Evolutionary conservation across 179 eudicot species (phyloP).

Genomic region (Actinidia arguta): DNA sequence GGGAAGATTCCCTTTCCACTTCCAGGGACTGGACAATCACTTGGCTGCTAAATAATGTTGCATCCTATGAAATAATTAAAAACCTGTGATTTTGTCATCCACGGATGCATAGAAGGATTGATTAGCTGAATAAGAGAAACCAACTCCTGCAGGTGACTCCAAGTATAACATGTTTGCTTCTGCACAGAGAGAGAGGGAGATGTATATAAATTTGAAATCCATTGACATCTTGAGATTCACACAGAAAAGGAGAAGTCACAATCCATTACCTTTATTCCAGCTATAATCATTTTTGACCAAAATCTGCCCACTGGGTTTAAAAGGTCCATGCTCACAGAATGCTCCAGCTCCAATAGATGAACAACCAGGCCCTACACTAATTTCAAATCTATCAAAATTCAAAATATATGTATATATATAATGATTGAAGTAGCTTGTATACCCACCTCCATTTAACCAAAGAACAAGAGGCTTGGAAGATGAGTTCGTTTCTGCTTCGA

Average conservation of each 20-base stretch:
- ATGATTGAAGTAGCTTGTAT: no score
- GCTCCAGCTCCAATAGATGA: conserved; percentile 98
- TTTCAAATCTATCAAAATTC: neutral
- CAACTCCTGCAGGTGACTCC: conserved; percentile 96
- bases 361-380: conserved; percentile 89
- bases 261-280: conserved; percentile 83
- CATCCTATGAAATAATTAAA: neutral
- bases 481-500: conserved; percentile 74
- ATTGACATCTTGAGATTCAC: neutral
- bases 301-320: conserved; percentile 68
- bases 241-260: no score
- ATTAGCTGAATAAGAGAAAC: conserved; percentile 75
- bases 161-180: conserved; percentile 91
- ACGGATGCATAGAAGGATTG: conserved; percentile 62
- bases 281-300: conserved; percentile 73
- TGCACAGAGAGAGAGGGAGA: conserved; percentile 28
- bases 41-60: neutral
- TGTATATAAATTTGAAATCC: neutral
- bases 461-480: conserved; percentile 82
- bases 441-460: conserved; percentile 91
- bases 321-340: conserved; percentile 91
- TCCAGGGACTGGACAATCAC: neutral
- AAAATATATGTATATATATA: neutral
- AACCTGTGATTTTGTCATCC: conserved; percentile 76
- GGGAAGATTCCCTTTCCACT: no score